Percentiles rank a stretch among this genome's conserved stretches.
phyloP scores from a whole-genome alignment of 2,329 filamentous ascomycete genomes.

The Alternaria tenuissima region DNA sequence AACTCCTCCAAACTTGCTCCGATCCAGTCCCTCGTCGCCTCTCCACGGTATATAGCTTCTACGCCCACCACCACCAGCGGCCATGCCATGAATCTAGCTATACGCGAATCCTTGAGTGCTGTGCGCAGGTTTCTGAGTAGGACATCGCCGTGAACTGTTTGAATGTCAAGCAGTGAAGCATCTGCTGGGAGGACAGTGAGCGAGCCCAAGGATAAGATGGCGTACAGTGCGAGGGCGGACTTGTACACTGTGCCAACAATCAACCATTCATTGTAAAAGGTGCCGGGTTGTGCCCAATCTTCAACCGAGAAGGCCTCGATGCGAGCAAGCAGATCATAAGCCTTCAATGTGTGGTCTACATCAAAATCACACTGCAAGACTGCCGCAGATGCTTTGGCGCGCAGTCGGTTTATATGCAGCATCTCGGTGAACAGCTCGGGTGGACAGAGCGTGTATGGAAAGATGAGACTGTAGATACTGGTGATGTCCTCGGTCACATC shows the following conservation, averaged over 20 bases:
- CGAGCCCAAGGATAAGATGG: constrained; percentile 37
- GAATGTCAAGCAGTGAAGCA: constrained; percentile 26
- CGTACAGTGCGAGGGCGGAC: constrained; percentile 37
- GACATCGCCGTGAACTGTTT: constrained; percentile 21
- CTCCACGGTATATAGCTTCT: constrained; percentile 31
- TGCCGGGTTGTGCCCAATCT: constrained; percentile 41
- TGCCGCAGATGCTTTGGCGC: constrained; percentile 21
- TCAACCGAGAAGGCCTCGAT: constrained; percentile 33
- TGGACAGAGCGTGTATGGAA: constrained; percentile 40
- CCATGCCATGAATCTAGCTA: constrained; percentile 34
- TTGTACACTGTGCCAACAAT: constrained; percentile 36
- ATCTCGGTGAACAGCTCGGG: constrained; percentile 33
- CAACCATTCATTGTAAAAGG: constrained; percentile 31
- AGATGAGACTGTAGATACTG: constrained; percentile 36
- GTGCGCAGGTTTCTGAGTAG: constrained; percentile 19
- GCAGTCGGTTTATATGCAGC: constrained; percentile 36
- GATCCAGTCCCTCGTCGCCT: constrained; percentile 29
- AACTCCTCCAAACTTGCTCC: constrained; percentile 24
- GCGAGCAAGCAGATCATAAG: constrained; percentile 29
- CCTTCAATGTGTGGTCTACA: constrained; percentile 19
- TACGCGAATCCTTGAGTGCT: constrained; percentile 12
- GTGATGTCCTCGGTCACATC: constrained; percentile 26
- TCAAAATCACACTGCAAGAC: constrained; percentile 17
- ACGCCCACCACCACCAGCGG: constrained; percentile 39
- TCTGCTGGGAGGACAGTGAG: constrained; percentile 29